Evolutionary conservation across 176 grass and related monocot genomes (phyloP).

Genomic region (Oryza nivara): DNA sequence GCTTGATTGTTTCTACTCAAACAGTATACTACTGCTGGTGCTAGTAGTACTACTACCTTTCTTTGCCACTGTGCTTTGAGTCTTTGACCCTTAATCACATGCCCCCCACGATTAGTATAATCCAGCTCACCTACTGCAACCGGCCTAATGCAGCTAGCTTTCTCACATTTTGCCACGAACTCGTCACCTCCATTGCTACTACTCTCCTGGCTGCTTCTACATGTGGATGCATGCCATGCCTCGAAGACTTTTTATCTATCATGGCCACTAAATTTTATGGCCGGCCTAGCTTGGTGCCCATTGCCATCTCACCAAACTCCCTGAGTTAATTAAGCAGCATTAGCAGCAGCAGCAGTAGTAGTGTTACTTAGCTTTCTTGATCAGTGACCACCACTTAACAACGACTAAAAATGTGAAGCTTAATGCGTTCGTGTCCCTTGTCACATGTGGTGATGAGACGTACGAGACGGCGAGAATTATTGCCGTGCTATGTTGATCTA

Average conservation of each 20-base stretch:
- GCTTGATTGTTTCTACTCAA: not conserved
- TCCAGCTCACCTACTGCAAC: conserved; percentile 31
- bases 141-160: not conserved
- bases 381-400: conserved; percentile 42
- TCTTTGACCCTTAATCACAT: conserved; percentile 37
- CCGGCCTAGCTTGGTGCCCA: not conserved
- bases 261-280: conserved; percentile 22
- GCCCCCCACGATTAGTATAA: conserved; percentile 24
- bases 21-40: not conserved
- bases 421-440: conserved; percentile 27
- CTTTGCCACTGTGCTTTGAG: conserved; percentile 19
- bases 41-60: not conserved
- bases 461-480: conserved; percentile 29
- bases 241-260: not conserved
- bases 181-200: not conserved
- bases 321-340: not conserved
- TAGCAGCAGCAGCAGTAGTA: not conserved
- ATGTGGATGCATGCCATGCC: conserved; percentile 20
- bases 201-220: not conserved
- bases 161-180: conserved; percentile 42
- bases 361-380: conserved; percentile 19
- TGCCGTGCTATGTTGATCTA: conserved; percentile 35
- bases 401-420: conserved; percentile 28
- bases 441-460: conserved; percentile 41
- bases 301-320: conserved; percentile 40